Evolutionary conservation across 2,329 filamentous ascomycete genomes (phyloP), one percentile per base, ranked within the genome.

Genomic region (Stylonectria norvegica): DNA sequence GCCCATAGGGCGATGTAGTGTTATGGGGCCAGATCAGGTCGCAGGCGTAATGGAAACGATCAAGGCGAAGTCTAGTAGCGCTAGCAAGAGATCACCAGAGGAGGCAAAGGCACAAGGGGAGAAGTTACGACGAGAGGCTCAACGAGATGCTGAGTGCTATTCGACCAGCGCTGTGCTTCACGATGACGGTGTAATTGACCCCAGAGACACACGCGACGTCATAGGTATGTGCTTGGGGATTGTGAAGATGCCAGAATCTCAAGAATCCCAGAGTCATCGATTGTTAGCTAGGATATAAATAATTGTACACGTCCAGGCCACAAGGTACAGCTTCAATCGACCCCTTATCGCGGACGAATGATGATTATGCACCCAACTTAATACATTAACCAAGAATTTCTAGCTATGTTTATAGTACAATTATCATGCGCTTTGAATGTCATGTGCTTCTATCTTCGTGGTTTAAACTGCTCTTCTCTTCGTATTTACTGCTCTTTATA

Each of bases 221-320:
- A 22, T 54, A 28, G 51, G 50, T 3, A 53, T 61, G 67, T 41
- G 63, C 28, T 42, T 69, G 31, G 61, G 66, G 37, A 69, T 69
- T 12, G 47, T 55, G 11, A 22, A 19, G 5, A 34, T 34, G 5
- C 25, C 32, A 17, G 15, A 35, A 20, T 6, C 27, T 10, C 9
- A 15, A 14, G 27, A 30, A 6, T 6, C 15, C 8, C 8, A 15
- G 15, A 10, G 8, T 14, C 9, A 15, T 14, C 8, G 27, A 10
- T 6, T 30, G 6, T 15, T 30, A 6, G 27, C 27, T 30, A 30
- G 27, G 27, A 30, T 30, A 10, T 30, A 12, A 25, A 25, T n/a
- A n/a, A n/a, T n/a, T n/a, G n/a, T n/a, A n/a, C n/a, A n/a, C n/a
- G n/a, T n/a, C n/a, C n/a, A n/a, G n/a, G n/a, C n/a, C n/a, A n/a